Evolutionary conservation across 805 yeast species (phyloP).

Genomic region (Ascoidea tarda): DNA sequence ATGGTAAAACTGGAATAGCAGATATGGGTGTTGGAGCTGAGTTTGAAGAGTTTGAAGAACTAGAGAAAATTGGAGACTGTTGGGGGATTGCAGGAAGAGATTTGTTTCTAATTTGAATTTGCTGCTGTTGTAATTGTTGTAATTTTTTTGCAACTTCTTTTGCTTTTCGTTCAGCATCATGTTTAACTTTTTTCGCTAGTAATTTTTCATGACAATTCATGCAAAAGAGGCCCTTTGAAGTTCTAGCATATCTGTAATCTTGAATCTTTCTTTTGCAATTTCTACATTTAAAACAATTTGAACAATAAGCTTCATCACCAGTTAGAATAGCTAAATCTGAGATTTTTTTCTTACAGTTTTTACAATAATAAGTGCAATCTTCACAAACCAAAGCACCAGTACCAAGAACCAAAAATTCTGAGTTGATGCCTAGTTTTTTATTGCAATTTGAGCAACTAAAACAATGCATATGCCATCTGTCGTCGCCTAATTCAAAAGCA

Average conservation of each 20-base stretch:
- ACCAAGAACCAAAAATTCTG: constrained; percentile 83
- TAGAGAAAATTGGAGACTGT: constrained; percentile 4
- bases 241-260: constrained; percentile 82
- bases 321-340: constrained; percentile 90
- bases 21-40: constrained; percentile 9
- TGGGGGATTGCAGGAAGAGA: constrained; percentile 10
- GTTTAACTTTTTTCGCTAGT: constrained; percentile 58
- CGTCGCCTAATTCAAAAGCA: constrained; percentile 89
- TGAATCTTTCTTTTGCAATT: constrained; percentile 78
- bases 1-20: not conserved
- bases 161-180: constrained; percentile 24
- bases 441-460: constrained; percentile 82
- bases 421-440: constrained; percentile 66
- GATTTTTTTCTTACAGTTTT: constrained; percentile 72
- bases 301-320: constrained; percentile 91
- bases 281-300: constrained; percentile 79
- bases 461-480: constrained; percentile 92
- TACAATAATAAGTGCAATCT: constrained; percentile 85
- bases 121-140: constrained; percentile 1
- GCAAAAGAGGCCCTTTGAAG: constrained; percentile 86
- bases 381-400: constrained; percentile 86
- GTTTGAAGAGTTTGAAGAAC: not conserved
- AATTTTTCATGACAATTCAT: constrained; percentile 83
- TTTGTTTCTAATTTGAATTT: constrained; percentile 13
- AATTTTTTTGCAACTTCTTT: constrained; percentile 10